Base-by-base conservation (phyloP, 1,284 basidiomycete species). In the Inonotus obliquus region DNA sequence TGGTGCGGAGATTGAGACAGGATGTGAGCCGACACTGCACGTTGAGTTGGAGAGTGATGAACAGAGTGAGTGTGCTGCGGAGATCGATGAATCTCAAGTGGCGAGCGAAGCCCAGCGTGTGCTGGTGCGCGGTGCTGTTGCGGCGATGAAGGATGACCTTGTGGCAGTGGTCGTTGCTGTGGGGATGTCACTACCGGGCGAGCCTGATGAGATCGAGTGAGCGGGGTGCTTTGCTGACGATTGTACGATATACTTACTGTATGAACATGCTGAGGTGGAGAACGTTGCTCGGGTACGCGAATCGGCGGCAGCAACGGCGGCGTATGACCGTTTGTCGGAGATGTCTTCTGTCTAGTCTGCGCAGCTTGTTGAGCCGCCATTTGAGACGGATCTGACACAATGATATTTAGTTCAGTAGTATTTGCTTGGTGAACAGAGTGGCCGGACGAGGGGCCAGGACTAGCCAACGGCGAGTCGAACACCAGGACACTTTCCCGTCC, bases 401-500 rank as follows among this genome's bases (percentile, higher is more conserved):
- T 62, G 23, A 62, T 53, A 44, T 57, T 62, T 25, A 62, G 25
- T 21, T 51, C 49, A 37, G 38, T n/a, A 7, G 56, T 11, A 38
- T 41, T 38, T 11, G 59, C 19, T 25, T 54, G 59, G 35, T 60
- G 59, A 39, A 60, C 53, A 48, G 52, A 52, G 35, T 60, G 59
- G 19, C 19, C 55, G 10, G 59, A 47, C 17, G 53, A 29, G 1
- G 59, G 47, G 0, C 53, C 53, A 2, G 27, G 23, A 23, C 45
- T 55, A 14, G 59, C 25, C 14, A 52, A 25, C 4, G 39, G 47
- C 9, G 60, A 48, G 37, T 56, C 62, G 38, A 63, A 63, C 17
- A 63, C 62, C 2, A 55, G 51, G 23, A 63, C 62, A 13, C 45
- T 59, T 37, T 63, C 62, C 32, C 45, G 53, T 25, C 54, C 54